Evolutionary conservation across 306 rosid genomes (phyloP), one percentile per base, ranked within the genome.

Genomic region (Arachis stenosperma): DNA sequence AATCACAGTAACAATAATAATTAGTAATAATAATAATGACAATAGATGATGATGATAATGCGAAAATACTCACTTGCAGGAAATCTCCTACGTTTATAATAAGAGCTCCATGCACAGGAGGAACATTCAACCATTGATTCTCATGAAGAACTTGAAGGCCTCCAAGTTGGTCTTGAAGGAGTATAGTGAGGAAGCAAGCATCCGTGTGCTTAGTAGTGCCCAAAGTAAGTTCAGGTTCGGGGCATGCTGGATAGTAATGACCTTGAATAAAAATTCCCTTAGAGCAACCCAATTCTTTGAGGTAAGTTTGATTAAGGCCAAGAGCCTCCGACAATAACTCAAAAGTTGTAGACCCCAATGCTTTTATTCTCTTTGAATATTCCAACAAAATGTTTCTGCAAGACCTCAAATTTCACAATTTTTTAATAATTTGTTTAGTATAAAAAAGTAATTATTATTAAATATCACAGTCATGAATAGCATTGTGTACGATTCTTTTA

Each of bases 181-280:
- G 69, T 14, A 87, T 37, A 2, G 83, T 83, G 29, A 84, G 40
- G 69, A 84, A 80, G 65, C 9, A 40, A 13, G 0, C 2, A 55
- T 87, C 84, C 3, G 87, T 50, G 51, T 87, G 91, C 29, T 75
- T 79, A 33, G 71, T 7, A 0, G 79, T 29, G 17, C 86, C 86
- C 51, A 87, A 3, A 39, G 89, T 78, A 37, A 87, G 22, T 10
- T 87, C 84, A 40, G 88, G 88, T 40, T 84, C 76, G 9, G 87
- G 88, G 53, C 91, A 87, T 43, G 79, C 56, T 6, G 83, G 86
- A 68, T 81, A 85, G 70, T 85, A 87, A 40, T 84, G 89, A 10
- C 88, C 82, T 6, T 61, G 14, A 43, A 73, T 8, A 40, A 14
- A 15, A 7, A 76, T 69, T 4, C 84, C 86, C 36, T 82, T 77